These are phyloP conservation scores for Pythium brassicae DNA, from an alignment of 352 stramenopile species.

Conservation along the genomic window DNA sequence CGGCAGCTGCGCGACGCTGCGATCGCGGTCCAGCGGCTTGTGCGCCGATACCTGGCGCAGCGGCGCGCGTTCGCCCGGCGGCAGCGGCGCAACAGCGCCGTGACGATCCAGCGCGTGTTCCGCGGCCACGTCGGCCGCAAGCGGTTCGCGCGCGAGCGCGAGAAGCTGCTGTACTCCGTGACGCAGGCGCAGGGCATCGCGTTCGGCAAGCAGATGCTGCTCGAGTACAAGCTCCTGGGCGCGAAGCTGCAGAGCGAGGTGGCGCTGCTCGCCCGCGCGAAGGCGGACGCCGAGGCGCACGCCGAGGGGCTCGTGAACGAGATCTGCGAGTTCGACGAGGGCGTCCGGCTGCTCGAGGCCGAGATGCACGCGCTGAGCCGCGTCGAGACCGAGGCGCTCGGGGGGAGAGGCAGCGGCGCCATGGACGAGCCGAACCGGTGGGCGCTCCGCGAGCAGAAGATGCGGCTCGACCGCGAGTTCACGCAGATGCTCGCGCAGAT, in stretches of 20 bases:
- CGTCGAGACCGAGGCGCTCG: slow-evolving; percentile 86
- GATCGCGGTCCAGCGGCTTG: slow-evolving; percentile 74
- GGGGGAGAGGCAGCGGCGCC: slow-evolving; percentile 13
- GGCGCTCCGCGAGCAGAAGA: slow-evolving; percentile 91
- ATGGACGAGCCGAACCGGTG: slow-evolving; percentile 86
- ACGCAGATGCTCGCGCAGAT: slow-evolving; percentile 93
- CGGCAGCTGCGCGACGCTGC: slow-evolving; percentile 48
- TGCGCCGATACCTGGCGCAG: slow-evolving; percentile 60
- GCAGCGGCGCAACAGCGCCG: slow-evolving; percentile 48
- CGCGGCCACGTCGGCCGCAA: slow-evolving; percentile 83
- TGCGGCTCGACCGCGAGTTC: slow-evolving; percentile 93
- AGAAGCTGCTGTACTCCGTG: slow-evolving; percentile 93
- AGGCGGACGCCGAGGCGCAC: slow-evolving; percentile 82
- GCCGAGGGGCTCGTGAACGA: slow-evolving; percentile 89
- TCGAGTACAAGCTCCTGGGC: slow-evolving; percentile 94
- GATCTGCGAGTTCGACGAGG: slow-evolving; percentile 93
- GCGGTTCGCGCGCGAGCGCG: slow-evolving; percentile 78
- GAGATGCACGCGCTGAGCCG: slow-evolving; percentile 92
- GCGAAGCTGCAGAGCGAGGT: slow-evolving; percentile 94
- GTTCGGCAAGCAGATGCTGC: slow-evolving; percentile 93
- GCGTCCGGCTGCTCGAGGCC: slow-evolving; percentile 84
- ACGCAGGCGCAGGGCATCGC: slow-evolving; percentile 93
- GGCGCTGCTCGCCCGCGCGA: slow-evolving; percentile 86
- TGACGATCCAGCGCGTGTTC: slow-evolving; percentile 86
- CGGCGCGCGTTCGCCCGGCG: slow-evolving; percentile 45